A percentile compares a stretch with the other conserved stretches of the same genome.
phyloP scores from a whole-genome alignment of 768 basidiomycete species.

The Calocybe cyanea region DNA sequence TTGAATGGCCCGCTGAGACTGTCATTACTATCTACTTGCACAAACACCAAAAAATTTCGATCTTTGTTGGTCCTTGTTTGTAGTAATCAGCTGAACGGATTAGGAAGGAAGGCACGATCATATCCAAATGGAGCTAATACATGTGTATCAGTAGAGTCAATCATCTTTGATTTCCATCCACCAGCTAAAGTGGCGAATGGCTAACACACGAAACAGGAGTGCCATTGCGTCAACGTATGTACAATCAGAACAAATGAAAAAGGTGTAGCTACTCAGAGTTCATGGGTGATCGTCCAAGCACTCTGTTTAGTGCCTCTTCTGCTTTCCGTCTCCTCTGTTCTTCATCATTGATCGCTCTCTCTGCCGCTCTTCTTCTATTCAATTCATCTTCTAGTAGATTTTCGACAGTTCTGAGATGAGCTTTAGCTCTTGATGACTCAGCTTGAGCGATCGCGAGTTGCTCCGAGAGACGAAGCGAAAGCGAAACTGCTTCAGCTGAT shows the following conservation, averaged over 20 bases:
- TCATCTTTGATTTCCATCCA: too few relatives aligned
- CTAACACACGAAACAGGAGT: too few relatives aligned
- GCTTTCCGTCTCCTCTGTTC: constrained; percentile 39
- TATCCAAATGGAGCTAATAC: too few relatives aligned
- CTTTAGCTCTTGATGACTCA: constrained; percentile 53
- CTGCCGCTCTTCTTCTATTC: constrained; percentile 54
- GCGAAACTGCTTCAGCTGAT: constrained; percentile 63
- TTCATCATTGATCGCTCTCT: constrained; percentile 49
- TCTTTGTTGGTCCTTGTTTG: constrained; percentile 15
- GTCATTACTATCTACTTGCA: constrained; percentile 24
- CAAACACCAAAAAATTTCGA: constrained; percentile 14
- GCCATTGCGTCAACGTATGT: too few relatives aligned
- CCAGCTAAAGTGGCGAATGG: too few relatives aligned
- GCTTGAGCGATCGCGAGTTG: constrained; percentile 65
- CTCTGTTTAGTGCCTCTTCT: constrained; percentile 44
- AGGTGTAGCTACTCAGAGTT: too few relatives aligned
- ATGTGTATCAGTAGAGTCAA: too few relatives aligned
- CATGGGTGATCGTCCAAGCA: constrained; percentile 23
- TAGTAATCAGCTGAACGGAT: background rate
- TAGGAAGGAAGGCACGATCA: too few relatives aligned
- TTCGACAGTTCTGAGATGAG: constrained; percentile 53
- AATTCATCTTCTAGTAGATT: constrained; percentile 58
- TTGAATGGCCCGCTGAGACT: constrained; percentile 33
- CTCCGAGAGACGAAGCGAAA: constrained; percentile 62
- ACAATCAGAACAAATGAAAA: too few relatives aligned